These are phyloP conservation scores for Phytophthora melonis DNA, from an alignment of 352 stramenopile genomes.

Conservation along the genomic window DNA sequence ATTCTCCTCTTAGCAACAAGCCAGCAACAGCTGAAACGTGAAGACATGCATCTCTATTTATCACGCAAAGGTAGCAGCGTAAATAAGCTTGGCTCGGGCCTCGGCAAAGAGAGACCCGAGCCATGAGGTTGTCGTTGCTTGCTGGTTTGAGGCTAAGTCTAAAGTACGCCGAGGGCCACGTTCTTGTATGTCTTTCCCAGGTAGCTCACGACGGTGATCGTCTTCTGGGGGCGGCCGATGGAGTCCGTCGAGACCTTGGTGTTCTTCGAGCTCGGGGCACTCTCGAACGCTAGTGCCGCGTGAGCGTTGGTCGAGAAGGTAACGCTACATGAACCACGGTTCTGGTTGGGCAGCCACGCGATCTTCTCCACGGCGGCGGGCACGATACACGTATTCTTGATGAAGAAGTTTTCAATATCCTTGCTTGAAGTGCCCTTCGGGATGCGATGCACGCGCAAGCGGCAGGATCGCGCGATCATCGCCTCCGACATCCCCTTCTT, in stretches of 20 bases:
- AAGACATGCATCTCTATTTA: slow-evolving; percentile 42
- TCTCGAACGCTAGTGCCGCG: slow-evolving; percentile 74
- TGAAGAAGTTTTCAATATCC: slow-evolving; percentile 82
- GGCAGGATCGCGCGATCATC: slow-evolving; percentile 66
- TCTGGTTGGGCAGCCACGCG: slow-evolving; percentile 65
- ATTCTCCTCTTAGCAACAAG: slow-evolving; percentile 26
- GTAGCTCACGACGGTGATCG: slow-evolving; percentile 62
- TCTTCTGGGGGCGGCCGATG: slow-evolving; percentile 78
- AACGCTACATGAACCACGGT: slow-evolving; percentile 73
- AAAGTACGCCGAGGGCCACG: slow-evolving; percentile 59
- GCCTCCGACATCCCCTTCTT: slow-evolving; percentile 36
- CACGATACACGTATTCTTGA: slow-evolving; percentile 68
- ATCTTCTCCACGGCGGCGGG: slow-evolving; percentile 75
- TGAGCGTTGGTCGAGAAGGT: slow-evolving; percentile 77
- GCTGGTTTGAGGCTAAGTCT: slow-evolving; percentile 21
- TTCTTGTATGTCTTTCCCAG: slow-evolving; percentile 80
- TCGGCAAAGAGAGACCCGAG: neutral
- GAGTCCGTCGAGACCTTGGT: slow-evolving; percentile 57
- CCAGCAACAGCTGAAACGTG: slow-evolving; percentile 42
- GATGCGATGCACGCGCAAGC: slow-evolving; percentile 80
- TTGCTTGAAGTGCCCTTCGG: slow-evolving; percentile 63
- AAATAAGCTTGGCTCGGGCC: slow-evolving; percentile 15
- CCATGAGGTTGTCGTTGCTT: slow-evolving; percentile 25
- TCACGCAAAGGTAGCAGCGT: slow-evolving; percentile 29
- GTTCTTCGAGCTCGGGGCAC: slow-evolving; percentile 45